Base-by-base conservation (phyloP, 2,329 filamentous ascomycete species). In the Fusarium sororula region DNA sequence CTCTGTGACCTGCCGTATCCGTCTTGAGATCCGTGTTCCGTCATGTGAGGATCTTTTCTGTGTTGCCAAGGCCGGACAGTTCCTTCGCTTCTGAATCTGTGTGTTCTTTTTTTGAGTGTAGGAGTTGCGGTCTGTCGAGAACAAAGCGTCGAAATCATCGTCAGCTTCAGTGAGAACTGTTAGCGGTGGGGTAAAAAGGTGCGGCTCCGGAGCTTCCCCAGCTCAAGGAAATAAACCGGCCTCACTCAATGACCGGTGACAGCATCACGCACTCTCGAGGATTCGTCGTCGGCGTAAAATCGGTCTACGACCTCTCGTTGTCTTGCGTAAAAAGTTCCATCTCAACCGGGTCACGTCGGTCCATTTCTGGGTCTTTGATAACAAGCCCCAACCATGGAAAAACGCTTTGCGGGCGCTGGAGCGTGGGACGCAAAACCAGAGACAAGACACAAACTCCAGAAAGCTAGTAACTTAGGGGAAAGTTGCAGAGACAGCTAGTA, bases 401-500 rank as follows among this genome's bases (percentile, higher is more conserved):
- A 24, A 18, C 3, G 32, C 39, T 37, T 63, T 75, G 73, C 73
- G 73, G 73, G 72, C 73, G 73, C 51, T 75, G 65, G 56, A 63
- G 50, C 67, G 65, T 67, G 65, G 65, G 63, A 66, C 50, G 47
- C n/a, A 37, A 15, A 37, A 15, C 11, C 13, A 22, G 5, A 47
- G 51, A 45, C 45, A 61, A 45, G 51, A 60, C 26, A 18, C 35
- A 61, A 56, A 53, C 50, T 56, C 63, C 61, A 66, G 45, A 68
- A 68, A 54, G 71, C 72, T 74, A 74, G 72, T 74, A 74, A 74
- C 72, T 74, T 74, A 73, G 72, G 65, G 72, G 72, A 72, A 74
- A 61, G 64, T 68, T 74, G 67, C 48, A 75, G 69, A 59, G 63
- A 74, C 60, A 74, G 72, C 72, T 75, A 75, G 72, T 75, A 75